phyloP scores from a whole-genome alignment of 2,329 filamentous ascomycete genomes.

The Ascochyta fabae region DNA sequence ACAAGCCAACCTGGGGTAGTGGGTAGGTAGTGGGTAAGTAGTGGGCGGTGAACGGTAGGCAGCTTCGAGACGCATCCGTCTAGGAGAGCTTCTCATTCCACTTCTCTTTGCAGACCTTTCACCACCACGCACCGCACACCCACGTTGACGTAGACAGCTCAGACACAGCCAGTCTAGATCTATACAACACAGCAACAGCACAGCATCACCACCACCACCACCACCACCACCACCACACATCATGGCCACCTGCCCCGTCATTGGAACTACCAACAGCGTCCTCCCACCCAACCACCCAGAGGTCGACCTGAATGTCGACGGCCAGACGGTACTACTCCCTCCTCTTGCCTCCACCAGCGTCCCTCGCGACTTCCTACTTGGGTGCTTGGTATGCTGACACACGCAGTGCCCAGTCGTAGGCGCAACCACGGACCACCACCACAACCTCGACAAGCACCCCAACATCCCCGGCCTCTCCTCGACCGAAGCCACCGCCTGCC shows the following conservation, averaged over 20 bases:
- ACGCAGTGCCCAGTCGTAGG: constrained; percentile 53
- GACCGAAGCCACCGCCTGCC: constrained; percentile 49
- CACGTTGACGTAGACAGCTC: background rate
- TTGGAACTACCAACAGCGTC: constrained; percentile 53
- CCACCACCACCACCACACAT: background rate
- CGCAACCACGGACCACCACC: constrained; percentile 55
- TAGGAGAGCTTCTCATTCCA: constrained; percentile 5
- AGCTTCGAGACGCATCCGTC: constrained; percentile 2
- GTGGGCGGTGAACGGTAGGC: no score
- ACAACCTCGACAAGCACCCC: constrained; percentile 52
- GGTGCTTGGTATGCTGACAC: background rate
- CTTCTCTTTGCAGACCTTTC: constrained; percentile 8
- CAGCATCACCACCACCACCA: background rate
- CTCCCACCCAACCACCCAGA: constrained; percentile 54
- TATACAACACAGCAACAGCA: no score
- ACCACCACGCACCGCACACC: background rate
- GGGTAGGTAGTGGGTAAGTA: constrained; percentile 1
- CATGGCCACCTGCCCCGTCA: constrained; percentile 45
- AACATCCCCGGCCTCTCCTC: constrained; percentile 37
- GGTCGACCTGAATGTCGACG: constrained; percentile 48
- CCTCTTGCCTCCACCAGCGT: no score
- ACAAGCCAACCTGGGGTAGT: constrained; percentile 13
- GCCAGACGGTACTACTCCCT: constrained; percentile 36
- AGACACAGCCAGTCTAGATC: background rate
- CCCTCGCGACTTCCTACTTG: no score